These are phyloP conservation scores for Venturiaceae sp. DNA, from an alignment of 2,329 filamentous ascomycete species.

Conservation along the genomic window DNA sequence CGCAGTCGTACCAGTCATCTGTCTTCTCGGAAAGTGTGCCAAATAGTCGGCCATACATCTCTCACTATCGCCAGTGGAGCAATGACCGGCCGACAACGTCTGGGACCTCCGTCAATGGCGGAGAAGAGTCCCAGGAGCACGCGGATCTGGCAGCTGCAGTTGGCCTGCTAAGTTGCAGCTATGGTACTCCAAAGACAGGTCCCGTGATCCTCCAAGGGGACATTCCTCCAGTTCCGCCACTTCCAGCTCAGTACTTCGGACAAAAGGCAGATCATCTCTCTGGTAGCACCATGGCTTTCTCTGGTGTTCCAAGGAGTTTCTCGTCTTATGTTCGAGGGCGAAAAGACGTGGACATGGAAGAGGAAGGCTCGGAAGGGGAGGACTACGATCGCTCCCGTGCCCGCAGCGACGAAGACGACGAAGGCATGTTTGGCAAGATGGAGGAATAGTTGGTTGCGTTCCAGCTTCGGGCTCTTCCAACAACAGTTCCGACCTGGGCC, in stretches of 20 bases:
- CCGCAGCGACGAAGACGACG: slow-evolving; percentile 80
- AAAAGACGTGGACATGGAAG: slow-evolving; percentile 39
- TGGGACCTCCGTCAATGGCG: slow-evolving; percentile 46
- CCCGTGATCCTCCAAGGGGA: slow-evolving; percentile 56
- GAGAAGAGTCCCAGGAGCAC: slow-evolving; percentile 62
- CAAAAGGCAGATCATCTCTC: slow-evolving; percentile 43
- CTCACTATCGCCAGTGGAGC: slow-evolving; percentile 62
- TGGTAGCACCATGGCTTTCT: slow-evolving; percentile 45
- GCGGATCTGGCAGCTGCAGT: slow-evolving; percentile 83
- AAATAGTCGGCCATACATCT: slow-evolving; percentile 40
- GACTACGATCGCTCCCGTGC: slow-evolving; percentile 43
- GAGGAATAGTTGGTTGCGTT: slow-evolving; percentile 54
- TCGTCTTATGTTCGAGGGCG: slow-evolving; percentile 13
- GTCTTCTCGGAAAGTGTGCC: slow-evolving; percentile 46
- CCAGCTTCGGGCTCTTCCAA: neutral
- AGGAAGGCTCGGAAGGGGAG: slow-evolving; percentile 57
- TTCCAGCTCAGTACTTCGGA: slow-evolving; percentile 70
- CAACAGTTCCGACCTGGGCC: slow-evolving; percentile 3
- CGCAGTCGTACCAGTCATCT: slow-evolving; percentile 75
- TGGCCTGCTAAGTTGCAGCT: slow-evolving; percentile 82
- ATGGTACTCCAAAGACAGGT: slow-evolving; percentile 65
- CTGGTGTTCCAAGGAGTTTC: slow-evolving; percentile 39
- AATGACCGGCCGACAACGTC: slow-evolving; percentile 71
- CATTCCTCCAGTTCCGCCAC: slow-evolving; percentile 76
- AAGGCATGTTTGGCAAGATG: slow-evolving; percentile 93